A percentile compares a stretch with the other conserved stretches of the same genome.
Conservation (phyloP, 2,329 filamentous ascomycete species). For the Bisporella sp. region DNA sequence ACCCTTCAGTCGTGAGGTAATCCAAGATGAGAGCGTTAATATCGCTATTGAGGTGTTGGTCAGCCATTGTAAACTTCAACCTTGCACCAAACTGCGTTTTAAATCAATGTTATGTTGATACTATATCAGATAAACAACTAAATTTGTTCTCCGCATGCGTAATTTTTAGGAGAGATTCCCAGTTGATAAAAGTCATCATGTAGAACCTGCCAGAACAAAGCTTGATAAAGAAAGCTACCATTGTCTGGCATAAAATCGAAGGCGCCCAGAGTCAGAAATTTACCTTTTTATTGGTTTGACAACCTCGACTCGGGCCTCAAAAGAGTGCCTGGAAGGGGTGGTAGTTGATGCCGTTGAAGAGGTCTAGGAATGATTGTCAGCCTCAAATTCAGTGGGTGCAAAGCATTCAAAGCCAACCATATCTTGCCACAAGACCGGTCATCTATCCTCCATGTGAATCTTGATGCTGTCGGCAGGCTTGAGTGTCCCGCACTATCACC, state of each 20-base stretch:
- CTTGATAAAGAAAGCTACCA: background rate
- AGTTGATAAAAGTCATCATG: constrained; percentile 84
- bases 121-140: constrained; percentile 67
- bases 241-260: constrained; percentile 4
- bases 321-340: constrained; percentile 50
- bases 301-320: constrained; percentile 76
- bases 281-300: constrained; percentile 88
- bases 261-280: constrained; percentile 26
- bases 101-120: constrained; percentile 12
- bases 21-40: constrained; percentile 95
- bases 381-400: background rate
- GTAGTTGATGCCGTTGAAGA: constrained; percentile 52
- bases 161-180: constrained; percentile 99
- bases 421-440: constrained; percentile 14
- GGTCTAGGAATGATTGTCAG: constrained; percentile 18
- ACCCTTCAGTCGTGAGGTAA: constrained; percentile 93
- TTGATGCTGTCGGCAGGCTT: constrained; percentile 8
- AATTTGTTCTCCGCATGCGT: constrained; percentile 80
- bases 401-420: constrained; percentile 19
- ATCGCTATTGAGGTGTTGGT: constrained; percentile 52
- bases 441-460: constrained; percentile 18
- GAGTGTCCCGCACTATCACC: constrained; percentile 24
- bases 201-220: constrained; percentile 28
- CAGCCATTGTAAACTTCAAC: constrained; percentile 6
- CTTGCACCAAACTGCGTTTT: constrained; percentile 1